phyloP scores from a whole-genome alignment of 371 early-diverging fungal genomes.

The Zychaea mexicana region DNA sequence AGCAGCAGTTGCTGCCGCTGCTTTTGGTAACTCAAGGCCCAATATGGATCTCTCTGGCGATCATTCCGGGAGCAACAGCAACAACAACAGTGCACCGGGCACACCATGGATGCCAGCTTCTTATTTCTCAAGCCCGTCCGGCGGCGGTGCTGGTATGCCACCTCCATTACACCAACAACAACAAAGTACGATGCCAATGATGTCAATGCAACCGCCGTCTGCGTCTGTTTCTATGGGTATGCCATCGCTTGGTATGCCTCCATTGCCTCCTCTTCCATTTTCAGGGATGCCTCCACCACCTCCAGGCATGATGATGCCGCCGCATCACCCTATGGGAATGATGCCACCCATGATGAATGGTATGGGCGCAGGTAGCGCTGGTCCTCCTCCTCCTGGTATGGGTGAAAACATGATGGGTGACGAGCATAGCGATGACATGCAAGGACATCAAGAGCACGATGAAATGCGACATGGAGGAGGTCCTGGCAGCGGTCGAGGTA shows the following conservation, averaged over 20 bases:
- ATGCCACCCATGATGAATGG: conserved; percentile 5
- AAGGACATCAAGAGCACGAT: not conserved
- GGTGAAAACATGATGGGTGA: conserved; percentile 4
- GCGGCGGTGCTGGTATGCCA: not conserved
- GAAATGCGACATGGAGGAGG: not conserved
- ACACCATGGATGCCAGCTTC: conserved; percentile 19
- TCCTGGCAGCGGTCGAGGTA: not conserved
- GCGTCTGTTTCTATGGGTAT: not conserved
- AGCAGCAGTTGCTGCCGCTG: too few species aligned
- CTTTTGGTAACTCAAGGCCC: not conserved
- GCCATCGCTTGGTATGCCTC: not conserved
- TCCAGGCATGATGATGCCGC: not conserved
- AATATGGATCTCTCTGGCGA: not conserved
- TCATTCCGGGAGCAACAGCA: not conserved
- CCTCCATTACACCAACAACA: not conserved
- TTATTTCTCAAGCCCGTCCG: conserved; percentile 13
- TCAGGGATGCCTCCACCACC: not conserved
- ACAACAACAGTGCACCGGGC: conserved; percentile 8
- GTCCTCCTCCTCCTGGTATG: not conserved
- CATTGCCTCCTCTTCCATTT: not conserved
- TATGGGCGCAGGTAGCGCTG: not conserved
- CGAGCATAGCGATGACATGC: not conserved
- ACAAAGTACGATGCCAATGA: not conserved
- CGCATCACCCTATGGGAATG: not conserved
- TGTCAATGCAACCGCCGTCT: not conserved